phyloP scores from a whole-genome alignment of 495 filamentous ascomycete genomes.

The Penicillium goetzii region DNA sequence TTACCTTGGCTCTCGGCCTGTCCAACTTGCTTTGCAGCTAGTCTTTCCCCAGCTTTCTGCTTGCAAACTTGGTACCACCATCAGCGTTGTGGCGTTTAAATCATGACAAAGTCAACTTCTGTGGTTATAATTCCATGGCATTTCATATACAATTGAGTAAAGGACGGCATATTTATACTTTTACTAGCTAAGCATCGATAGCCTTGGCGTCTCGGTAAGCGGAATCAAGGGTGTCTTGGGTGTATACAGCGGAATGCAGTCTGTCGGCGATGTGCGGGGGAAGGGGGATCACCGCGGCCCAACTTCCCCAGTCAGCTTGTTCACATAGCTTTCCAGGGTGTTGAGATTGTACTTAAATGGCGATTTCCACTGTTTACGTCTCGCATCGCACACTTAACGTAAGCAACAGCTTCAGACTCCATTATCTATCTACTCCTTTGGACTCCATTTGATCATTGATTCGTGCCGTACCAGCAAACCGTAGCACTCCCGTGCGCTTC shows the following conservation, averaged over 20 bases:
- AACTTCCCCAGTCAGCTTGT: neutral
- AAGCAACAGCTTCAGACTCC: neutral
- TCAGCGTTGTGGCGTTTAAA: neutral
- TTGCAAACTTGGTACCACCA: neutral
- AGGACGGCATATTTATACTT: neutral
- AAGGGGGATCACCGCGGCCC: conserved; percentile 5
- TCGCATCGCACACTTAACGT: neutral
- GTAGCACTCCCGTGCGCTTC: neutral
- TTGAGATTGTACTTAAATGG: neutral
- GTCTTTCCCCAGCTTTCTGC: too few species aligned
- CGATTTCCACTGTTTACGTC: neutral
- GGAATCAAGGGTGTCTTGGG: conserved; percentile 5
- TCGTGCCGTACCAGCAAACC: neutral
- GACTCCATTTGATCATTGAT: neutral
- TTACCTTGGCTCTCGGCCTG: neutral
- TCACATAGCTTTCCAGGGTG: neutral
- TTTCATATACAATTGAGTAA: neutral
- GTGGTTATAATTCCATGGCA: neutral
- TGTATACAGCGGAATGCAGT: conserved; percentile 13
- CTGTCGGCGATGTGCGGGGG: conserved; percentile 8
- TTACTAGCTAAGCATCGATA: neutral
- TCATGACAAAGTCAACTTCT: neutral
- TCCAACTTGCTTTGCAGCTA: neutral
- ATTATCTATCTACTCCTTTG: neutral
- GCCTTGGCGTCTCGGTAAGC: conserved; percentile 17